Evolutionary conservation across 2,329 filamentous ascomycete species (phyloP).

Genomic region (Simplicillium aogashimaense): DNA sequence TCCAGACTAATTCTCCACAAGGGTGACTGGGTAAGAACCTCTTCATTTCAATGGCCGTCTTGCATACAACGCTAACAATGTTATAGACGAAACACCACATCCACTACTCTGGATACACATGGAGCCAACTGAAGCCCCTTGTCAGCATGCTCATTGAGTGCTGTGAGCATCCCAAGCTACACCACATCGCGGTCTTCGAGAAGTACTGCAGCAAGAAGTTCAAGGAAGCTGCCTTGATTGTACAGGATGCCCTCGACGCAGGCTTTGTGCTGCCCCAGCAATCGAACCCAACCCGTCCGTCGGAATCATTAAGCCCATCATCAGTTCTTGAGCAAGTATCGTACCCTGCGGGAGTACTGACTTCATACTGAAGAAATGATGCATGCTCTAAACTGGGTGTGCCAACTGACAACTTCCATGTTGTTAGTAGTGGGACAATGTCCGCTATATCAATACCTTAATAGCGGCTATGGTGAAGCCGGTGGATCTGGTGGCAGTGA

Average conservation of each 20-base stretch:
- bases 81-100: slow-evolving; percentile 68
- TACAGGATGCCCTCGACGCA: slow-evolving; percentile 61
- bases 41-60: neutral
- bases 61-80: slow-evolving; percentile 21
- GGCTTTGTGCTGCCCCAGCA: slow-evolving; percentile 42
- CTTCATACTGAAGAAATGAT: too few relatives aligned
- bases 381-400: too few relatives aligned
- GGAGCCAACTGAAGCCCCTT: slow-evolving; percentile 68
- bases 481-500: neutral
- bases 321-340: too few relatives aligned
- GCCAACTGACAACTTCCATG: too few relatives aligned
- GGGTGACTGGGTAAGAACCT: slow-evolving; percentile 73
- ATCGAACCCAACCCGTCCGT: slow-evolving; percentile 24
- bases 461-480: too few relatives aligned
- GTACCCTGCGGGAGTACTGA: too few relatives aligned
- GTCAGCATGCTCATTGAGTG: slow-evolving; percentile 77
- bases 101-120: slow-evolving; percentile 91
- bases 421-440: too few relatives aligned
- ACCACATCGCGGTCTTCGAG: slow-evolving; percentile 80
- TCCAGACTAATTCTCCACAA: slow-evolving; percentile 82
- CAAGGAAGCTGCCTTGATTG: slow-evolving; percentile 73
- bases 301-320: slow-evolving; percentile 5
- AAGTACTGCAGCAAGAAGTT: slow-evolving; percentile 87
- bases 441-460: too few relatives aligned
- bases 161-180: slow-evolving; percentile 68